Evolutionary conservation across 371 early-diverging fungal species (phyloP).

Genomic region (Apophysomyces ossiformis): DNA sequence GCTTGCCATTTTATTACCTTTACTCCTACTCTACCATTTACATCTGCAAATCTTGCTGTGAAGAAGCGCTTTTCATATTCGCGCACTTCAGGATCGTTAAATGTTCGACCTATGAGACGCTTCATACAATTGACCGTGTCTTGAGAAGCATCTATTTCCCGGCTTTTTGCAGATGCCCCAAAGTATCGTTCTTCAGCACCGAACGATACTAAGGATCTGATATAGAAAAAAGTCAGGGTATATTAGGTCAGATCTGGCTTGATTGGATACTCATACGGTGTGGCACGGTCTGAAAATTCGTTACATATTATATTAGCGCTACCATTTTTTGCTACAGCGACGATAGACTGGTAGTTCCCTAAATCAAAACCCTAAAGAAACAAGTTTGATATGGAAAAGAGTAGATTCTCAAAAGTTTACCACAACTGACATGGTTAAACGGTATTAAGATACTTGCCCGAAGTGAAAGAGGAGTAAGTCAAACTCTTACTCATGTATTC

Average conservation of each 20-base stretch:
- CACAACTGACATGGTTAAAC: constrained; percentile 45
- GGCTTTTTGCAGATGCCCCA: constrained; percentile 93
- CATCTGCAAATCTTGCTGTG: constrained; percentile 76
- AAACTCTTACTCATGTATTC: too few relatives aligned
- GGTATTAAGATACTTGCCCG: not conserved
- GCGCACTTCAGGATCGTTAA: constrained; percentile 86
- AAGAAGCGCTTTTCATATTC: constrained; percentile 80
- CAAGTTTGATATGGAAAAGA: not conserved
- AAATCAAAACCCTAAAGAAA: constrained; percentile 83
- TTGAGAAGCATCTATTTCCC: constrained; percentile 91
- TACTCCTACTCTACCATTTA: constrained; percentile 83
- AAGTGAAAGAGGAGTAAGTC: too few relatives aligned
- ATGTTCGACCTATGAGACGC: constrained; percentile 92
- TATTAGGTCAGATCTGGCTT: not conserved
- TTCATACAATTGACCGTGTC: constrained; percentile 92
- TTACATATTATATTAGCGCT: constrained; percentile 95
- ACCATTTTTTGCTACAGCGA: constrained; percentile 95
- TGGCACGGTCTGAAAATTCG: constrained; percentile 93
- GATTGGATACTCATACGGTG: constrained; percentile 73
- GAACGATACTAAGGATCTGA: constrained; percentile 87
- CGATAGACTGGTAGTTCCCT: constrained; percentile 90
- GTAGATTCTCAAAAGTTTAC: constrained; percentile 28
- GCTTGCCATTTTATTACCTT: constrained; percentile 49
- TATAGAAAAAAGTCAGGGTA: not conserved
- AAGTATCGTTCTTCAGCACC: constrained; percentile 91